These are phyloP conservation scores for Calocybe indica DNA, from an alignment of 768 basidiomycete genomes.

Conservation along the genomic window DNA sequence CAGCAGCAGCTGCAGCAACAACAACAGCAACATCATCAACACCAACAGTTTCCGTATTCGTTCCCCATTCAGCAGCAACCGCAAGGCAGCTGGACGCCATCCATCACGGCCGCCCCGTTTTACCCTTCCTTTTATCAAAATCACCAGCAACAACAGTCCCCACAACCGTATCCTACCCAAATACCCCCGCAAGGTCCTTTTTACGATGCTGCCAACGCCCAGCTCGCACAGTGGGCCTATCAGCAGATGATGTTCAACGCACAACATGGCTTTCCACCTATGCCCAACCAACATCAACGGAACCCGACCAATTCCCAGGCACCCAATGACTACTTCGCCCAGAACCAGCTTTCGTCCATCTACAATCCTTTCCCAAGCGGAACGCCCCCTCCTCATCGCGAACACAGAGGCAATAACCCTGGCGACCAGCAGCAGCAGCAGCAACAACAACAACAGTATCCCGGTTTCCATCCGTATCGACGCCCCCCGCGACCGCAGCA, in stretches of 20 bases:
- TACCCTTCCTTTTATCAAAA: constrained; percentile 78
- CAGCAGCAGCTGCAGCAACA: constrained; percentile 18
- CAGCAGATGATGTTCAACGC: constrained; percentile 87
- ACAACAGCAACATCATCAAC: constrained; percentile 25
- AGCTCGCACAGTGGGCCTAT: constrained; percentile 84
- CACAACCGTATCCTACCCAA: constrained; percentile 43
- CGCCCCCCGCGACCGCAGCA: constrained; percentile 52
- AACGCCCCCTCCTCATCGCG: constrained; percentile 60
- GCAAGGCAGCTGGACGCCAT: constrained; percentile 66
- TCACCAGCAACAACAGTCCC: constrained; percentile 51
- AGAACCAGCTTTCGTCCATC: constrained; percentile 37
- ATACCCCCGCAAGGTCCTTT: constrained; percentile 58
- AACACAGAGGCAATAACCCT: constrained; percentile 32
- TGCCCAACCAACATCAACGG: constrained; percentile 46
- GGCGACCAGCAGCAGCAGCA: constrained; percentile 36
- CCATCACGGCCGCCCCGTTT: constrained; percentile 62
- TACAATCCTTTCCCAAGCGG: constrained; percentile 68
- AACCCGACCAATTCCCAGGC: constrained; percentile 28
- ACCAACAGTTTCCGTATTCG: constrained; percentile 43
- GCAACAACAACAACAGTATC: constrained; percentile 31
- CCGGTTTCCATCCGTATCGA: constrained; percentile 80
- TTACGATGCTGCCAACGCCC: constrained; percentile 62
- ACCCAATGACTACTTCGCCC: constrained; percentile 50
- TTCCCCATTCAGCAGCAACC: constrained; percentile 70
- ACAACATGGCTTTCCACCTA: constrained; percentile 42